Evolutionary conservation across 176 grass and related monocot genomes (phyloP).

Genomic region (Bolboschoenus planiculmis): DNA sequence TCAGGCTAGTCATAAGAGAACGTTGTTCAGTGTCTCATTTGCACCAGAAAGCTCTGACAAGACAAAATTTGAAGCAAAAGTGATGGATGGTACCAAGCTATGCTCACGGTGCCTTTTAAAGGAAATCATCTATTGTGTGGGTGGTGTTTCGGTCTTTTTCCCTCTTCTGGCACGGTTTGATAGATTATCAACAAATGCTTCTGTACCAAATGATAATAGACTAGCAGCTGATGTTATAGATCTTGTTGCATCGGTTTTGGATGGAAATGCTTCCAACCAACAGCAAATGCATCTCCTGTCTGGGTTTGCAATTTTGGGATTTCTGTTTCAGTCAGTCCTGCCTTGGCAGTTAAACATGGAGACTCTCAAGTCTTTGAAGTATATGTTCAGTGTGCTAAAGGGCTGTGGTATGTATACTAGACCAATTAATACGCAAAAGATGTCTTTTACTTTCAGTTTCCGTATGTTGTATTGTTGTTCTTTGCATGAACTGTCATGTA

Average conservation of each 20-base stretch:
- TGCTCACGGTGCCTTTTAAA: conserved; percentile 74
- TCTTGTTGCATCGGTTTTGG: conserved; percentile 91
- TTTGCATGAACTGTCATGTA: not conserved
- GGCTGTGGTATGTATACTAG: conserved; percentile 44
- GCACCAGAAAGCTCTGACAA: conserved; percentile 66
- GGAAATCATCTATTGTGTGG: conserved; percentile 98
- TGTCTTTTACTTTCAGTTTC: not conserved
- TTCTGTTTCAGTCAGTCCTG: conserved; percentile 82
- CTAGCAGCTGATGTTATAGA: conserved; percentile 80
- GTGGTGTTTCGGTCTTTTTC: conserved; percentile 94
- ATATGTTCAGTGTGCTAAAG: conserved; percentile 78
- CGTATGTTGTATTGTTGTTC: not conserved
- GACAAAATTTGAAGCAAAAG: conserved; percentile 65
- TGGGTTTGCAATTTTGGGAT: conserved; percentile 88
- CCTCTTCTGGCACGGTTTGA: conserved; percentile 88
- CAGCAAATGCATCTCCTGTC: conserved; percentile 98
- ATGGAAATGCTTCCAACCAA: conserved; percentile 93
- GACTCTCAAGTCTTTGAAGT: conserved; percentile 69
- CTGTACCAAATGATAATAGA: conserved; percentile 31
- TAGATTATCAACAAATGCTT: conserved; percentile 43
- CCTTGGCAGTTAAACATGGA: conserved; percentile 67
- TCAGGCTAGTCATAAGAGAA: conserved; percentile 69
- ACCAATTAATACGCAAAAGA: not conserved
- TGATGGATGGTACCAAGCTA: conserved; percentile 80
- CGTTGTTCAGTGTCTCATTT: conserved; percentile 84